phyloP scores from a whole-genome alignment of 805 yeast species.

The Candida xiaguanensis region DNA sequence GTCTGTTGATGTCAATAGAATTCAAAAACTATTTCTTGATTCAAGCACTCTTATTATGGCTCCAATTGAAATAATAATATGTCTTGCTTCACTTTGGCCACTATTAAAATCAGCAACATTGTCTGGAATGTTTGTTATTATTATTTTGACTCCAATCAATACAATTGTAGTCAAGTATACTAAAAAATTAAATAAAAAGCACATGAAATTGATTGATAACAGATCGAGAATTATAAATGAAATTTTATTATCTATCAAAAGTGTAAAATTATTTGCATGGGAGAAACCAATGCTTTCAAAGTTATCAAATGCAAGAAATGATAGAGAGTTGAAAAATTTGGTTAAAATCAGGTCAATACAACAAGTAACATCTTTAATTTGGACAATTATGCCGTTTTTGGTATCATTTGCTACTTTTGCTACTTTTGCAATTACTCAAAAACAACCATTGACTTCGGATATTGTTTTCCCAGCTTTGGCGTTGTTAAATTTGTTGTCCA shows the following conservation, averaged over 20 bases:
- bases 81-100: conserved; percentile 51
- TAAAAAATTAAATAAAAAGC: conserved; percentile 45
- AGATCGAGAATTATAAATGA: conserved; percentile 61
- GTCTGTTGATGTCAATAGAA: conserved; percentile 69
- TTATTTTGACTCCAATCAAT: conserved; percentile 57
- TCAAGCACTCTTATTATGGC: conserved; percentile 55
- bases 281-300: conserved; percentile 59
- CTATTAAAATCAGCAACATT: conserved; percentile 57
- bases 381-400: conserved; percentile 63
- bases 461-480: conserved; percentile 68
- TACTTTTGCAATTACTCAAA: conserved; percentile 41
- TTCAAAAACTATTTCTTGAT: conserved; percentile 56
- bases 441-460: conserved; percentile 58
- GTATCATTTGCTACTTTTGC: conserved; percentile 63
- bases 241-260: conserved; percentile 54
- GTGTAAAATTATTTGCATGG: conserved; percentile 68
- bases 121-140: conserved; percentile 53
- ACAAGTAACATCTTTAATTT: conserved; percentile 49
- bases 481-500: conserved; percentile 53
- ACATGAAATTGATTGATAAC: conserved; percentile 60
- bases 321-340: conserved; percentile 51
- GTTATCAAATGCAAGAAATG: conserved; percentile 52
- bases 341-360: conserved; percentile 43
- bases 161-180: conserved; percentile 43
- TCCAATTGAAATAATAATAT: conserved; percentile 53